Evolutionary conservation across 352 stramenopile species (phyloP).

Genomic region (Pythium scleroteichum): DNA sequence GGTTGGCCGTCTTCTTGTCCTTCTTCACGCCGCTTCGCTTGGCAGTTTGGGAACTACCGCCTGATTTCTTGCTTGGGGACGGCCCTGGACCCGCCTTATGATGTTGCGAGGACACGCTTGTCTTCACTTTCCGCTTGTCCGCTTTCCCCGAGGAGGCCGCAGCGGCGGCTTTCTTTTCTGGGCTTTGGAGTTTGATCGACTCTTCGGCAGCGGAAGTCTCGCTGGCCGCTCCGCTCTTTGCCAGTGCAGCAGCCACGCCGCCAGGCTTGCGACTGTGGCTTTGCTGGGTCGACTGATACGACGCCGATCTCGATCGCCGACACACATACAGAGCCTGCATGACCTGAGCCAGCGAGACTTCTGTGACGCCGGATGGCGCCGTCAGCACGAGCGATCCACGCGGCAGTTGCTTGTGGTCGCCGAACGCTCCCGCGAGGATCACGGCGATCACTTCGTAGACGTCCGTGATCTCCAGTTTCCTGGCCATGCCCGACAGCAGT

Average conservation of each 20-base stretch:
- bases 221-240: no score
- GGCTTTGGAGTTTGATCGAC: no score
- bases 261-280: slow-evolving; percentile 15
- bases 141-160: no score
- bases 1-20: slow-evolving; percentile 1
- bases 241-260: slow-evolving; percentile 3
- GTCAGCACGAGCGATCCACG: slow-evolving; percentile 25
- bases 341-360: slow-evolving; percentile 31
- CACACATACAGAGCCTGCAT: slow-evolving; percentile 31
- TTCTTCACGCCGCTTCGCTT: slow-evolving; percentile 7
- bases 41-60: not conserved
- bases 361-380: slow-evolving; percentile 6
- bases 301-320: slow-evolving; percentile 12
- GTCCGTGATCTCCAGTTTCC: slow-evolving; percentile 41
- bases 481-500: slow-evolving; percentile 39
- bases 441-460: slow-evolving; percentile 39
- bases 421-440: slow-evolving; percentile 12
- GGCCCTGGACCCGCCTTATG: no score
- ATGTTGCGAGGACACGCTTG: no score
- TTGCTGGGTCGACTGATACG: not conserved
- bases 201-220: no score
- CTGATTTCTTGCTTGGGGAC: not conserved
- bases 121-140: no score
- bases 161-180: no score
- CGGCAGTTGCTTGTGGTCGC: slow-evolving; percentile 13